Evolutionary conservation across 495 filamentous ascomycete genomes (phyloP).

Genomic region (Rhypophila decipiens): DNA sequence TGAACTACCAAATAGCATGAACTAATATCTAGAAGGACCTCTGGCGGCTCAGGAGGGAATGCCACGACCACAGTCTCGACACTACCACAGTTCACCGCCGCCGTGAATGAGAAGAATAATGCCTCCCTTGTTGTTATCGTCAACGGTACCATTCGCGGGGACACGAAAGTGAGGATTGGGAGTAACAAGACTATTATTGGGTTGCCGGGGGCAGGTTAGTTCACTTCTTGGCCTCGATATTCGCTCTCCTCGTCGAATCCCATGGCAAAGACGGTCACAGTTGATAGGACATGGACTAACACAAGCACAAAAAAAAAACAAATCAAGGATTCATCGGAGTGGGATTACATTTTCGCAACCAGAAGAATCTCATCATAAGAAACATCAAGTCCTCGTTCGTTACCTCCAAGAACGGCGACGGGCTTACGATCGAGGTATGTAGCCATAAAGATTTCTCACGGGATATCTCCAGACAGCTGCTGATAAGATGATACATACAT

Average conservation of each 20-base stretch:
- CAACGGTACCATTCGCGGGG: conserved; percentile 38
- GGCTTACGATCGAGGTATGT: conserved; percentile 46
- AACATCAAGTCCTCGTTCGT: conserved; percentile 58
- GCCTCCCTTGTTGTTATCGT: conserved; percentile 44
- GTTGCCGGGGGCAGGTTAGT: conserved; percentile 24
- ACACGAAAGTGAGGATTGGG: conserved; percentile 37
- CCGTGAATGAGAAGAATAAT: conserved; percentile 36
- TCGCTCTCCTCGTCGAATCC: not conserved
- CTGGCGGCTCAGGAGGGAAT: conserved; percentile 53
- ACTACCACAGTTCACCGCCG: conserved; percentile 45
- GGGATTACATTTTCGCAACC: conserved; percentile 41
- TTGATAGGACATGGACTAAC: not conserved
- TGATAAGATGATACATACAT: not conserved
- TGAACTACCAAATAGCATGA: not conserved
- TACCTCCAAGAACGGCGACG: conserved; percentile 52
- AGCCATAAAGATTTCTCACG: too few species aligned
- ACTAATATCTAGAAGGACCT: not conserved
- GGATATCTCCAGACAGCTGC: too few species aligned
- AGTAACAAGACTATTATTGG: conserved; percentile 54
- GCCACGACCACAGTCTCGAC: conserved; percentile 55
- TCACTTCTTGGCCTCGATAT: not conserved
- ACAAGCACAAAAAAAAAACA: not conserved
- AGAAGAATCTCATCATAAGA: conserved; percentile 53
- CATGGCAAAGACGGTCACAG: not conserved
- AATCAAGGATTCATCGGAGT: conserved; percentile 34